Base-by-base conservation (phyloP, 1,284 basidiomycete species). In the Cystobasidium sp. region DNA sequence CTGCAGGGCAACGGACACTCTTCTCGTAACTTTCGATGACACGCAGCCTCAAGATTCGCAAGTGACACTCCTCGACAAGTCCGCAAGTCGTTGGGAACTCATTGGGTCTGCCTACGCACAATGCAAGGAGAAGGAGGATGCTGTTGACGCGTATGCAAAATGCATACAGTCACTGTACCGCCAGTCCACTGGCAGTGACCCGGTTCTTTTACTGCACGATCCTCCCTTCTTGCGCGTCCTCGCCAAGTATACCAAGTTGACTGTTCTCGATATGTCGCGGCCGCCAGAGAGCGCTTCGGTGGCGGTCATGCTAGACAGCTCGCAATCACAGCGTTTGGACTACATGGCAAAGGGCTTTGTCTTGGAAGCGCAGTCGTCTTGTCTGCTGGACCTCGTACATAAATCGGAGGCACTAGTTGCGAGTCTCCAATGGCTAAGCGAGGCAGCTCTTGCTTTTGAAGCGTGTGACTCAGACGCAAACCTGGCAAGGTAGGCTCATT, bases 1-100 rank as follows among this genome's bases (percentile, higher is more conserved):
- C 10, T 81, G 81, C 62, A 76, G 78, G 46, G 39, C 78, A 43
- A 76, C 77, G 18, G 51, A 79, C 74, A 68, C 53, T 79, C 20
- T 65, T 78, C 31, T 61, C 31, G 18, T 44, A n/a, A 20, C n/a
- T 31, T 46, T 8, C 61, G 20, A 63, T 14, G 22, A 22, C 6
- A 7, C 9, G 18, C 47, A 41, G 16, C 53, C 49, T 2, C 6
- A 47, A 16, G 20, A 8, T 22, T 52, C 39, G 3, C 22, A 67
- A 3, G 62, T 64, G 1, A 56, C 77, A 4, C 16, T 80, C 10
- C 47, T 69, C 37, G 47, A 9, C 24, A 24, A 73, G 75, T 20
- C 63, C 43, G 49, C 66, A 58, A 75, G 74, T 24, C 64, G 77
- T 39, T 78, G 69, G 65, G 76, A 79, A 58, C 41, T 79, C 31